Evolutionary conservation across 345 rosid genomes (phyloP).

Genomic region (Ceriops zippeliana): DNA sequence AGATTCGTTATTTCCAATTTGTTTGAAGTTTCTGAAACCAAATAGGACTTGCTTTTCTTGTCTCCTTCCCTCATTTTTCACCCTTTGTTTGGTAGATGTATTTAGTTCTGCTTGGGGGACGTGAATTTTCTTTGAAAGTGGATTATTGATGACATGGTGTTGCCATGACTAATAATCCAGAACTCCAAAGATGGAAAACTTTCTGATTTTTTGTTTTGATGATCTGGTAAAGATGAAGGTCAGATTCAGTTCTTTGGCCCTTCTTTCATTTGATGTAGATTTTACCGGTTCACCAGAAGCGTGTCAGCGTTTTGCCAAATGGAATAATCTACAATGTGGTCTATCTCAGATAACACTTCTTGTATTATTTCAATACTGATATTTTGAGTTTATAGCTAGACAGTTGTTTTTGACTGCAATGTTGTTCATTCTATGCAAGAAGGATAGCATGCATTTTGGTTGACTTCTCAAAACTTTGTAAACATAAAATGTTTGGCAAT

Average conservation of each 20-base stretch:
- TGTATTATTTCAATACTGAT: neutral
- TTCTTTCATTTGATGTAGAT: neutral
- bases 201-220: neutral
- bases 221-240: constrained; percentile 12
- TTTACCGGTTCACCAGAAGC: neutral
- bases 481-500: too few relatives aligned
- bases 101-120: too few relatives aligned
- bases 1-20: neutral
- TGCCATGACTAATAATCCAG: too few relatives aligned
- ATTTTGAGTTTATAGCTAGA: neutral
- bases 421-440: too few relatives aligned
- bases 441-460: too few relatives aligned
- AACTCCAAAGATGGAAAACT: too few relatives aligned
- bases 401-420: neutral
- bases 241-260: neutral
- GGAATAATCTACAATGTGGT: neutral
- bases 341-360: neutral
- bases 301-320: neutral
- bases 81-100: too few relatives aligned
- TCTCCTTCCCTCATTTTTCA: too few relatives aligned
- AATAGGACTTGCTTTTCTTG: too few relatives aligned
- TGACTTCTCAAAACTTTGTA: too few relatives aligned
- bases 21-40: neutral
- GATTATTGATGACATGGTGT: too few relatives aligned
- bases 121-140: too few relatives aligned